Conservation (phyloP, 164 flowering plant species). For the Paratinospora sagittata region DNA sequence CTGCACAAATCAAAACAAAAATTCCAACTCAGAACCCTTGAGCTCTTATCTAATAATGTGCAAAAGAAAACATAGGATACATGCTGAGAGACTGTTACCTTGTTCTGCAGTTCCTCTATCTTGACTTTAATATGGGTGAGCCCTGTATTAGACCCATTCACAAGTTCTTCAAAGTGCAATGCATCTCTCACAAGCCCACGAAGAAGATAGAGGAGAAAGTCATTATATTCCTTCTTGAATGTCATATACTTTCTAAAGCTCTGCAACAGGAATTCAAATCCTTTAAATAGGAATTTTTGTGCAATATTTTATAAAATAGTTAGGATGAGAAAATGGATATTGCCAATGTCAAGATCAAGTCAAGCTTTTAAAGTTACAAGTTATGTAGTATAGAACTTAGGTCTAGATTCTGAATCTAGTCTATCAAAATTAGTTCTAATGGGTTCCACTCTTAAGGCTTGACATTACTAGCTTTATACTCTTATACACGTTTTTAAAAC, state of each 20-base stretch:
- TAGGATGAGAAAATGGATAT: not conserved
- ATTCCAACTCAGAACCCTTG: not conserved
- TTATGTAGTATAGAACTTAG: too few species aligned
- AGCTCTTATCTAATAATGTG: not conserved
- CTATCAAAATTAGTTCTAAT: too few species aligned
- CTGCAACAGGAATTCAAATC: slow-evolving; percentile 37
- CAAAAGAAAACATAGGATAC: not conserved
- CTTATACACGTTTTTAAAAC: too few species aligned
- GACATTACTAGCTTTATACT: too few species aligned
- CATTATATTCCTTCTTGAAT: slow-evolving; percentile 89
- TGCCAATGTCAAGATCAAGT: too few species aligned
- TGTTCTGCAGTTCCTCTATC: slow-evolving; percentile 64
- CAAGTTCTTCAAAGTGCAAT: slow-evolving; percentile 71
- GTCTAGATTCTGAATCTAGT: too few species aligned
- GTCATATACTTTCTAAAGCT: slow-evolving; percentile 88
- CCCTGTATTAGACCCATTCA: slow-evolving; percentile 52
- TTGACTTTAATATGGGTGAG: slow-evolving; percentile 61
- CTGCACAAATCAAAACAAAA: slow-evolving; percentile 32
- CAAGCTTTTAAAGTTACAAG: too few species aligned
- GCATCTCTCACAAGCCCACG: slow-evolving; percentile 81
- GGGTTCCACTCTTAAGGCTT: too few species aligned
- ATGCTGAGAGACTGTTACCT: slow-evolving; percentile 44
- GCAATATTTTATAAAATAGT: not conserved
- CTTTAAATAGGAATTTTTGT: not conserved
- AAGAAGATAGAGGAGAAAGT: slow-evolving; percentile 58